Evolutionary conservation across 116 monocot genomes (phyloP).

Genomic region (Phalaenopsis hybrid): DNA sequence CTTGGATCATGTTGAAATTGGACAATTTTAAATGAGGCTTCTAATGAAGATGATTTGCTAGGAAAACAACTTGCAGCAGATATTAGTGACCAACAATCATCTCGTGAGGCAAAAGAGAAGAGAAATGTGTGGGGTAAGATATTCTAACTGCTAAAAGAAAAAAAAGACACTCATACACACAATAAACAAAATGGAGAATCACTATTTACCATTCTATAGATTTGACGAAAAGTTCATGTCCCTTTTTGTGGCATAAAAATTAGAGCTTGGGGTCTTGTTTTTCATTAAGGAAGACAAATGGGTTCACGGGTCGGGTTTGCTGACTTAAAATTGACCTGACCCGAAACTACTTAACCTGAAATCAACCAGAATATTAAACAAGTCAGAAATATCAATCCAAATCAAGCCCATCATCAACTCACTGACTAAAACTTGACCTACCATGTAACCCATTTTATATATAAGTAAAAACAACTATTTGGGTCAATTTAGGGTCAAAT

Average conservation of each 20-base stretch:
- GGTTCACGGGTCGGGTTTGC: too few species aligned
- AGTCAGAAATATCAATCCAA: too few species aligned
- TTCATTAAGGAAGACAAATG: too few species aligned
- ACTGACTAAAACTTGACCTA: too few species aligned
- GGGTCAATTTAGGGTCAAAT: too few species aligned
- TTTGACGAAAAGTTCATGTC: not conserved
- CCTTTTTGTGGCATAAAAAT: not conserved
- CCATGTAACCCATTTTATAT: too few species aligned
- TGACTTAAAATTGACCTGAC: too few species aligned
- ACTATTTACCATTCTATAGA: too few species aligned
- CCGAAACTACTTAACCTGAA: too few species aligned
- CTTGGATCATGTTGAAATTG: not conserved
- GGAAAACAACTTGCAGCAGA: not conserved
- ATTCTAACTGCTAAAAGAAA: not conserved
- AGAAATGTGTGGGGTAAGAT: not conserved
- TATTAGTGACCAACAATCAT: not conserved
- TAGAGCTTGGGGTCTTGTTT: not conserved
- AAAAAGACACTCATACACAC: not conserved
- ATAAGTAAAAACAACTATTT: too few species aligned
- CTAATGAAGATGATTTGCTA: slow-evolving; percentile 1
- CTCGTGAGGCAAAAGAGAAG: not conserved
- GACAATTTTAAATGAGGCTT: not conserved
- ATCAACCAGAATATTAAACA: too few species aligned
- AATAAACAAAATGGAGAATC: not conserved
- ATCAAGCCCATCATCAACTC: too few species aligned